Base-by-base conservation (phyloP, 345 rosid species). In the Rhizophora mangle region DNA sequence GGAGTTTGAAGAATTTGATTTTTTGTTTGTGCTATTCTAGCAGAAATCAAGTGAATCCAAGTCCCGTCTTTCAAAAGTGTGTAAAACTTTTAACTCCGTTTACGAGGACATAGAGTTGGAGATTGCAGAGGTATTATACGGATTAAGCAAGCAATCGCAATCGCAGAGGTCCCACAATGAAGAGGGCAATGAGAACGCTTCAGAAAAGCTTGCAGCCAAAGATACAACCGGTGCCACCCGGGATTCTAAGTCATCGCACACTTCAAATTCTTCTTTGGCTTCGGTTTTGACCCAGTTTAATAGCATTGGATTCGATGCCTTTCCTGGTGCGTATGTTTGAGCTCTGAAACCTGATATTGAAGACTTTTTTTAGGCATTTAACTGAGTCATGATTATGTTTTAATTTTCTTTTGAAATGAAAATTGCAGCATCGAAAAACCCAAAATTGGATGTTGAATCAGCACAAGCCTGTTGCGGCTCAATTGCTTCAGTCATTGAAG, bases 51-150 rank as follows among this genome's bases (percentile, higher is more conserved):
- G 64, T 69, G 81, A 83, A 74, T 57, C 82, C 21, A 82, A 73
- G 79, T 77, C 76, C 63, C 71, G 79, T 63, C 63, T 76, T 55
- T 82, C 83, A 0, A 81, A 82, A 71, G 65, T 63, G 49, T 74
- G 82, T 18, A 83, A 72, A 65, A 75, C 82, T 24, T 69, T 82
- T 5, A 77, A 69, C 57, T 63, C 83, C n/a, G 65, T 22, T 24
- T 59, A 86, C 65, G 85, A 86, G 19, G 87, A 81, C 68, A 69
- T 88, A 20, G 93, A 88, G 85, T 76, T 88, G 68, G 90, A 88
- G 72, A 82, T 88, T 31, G 93, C 93, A 0, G 87, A 88, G 74
- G 86, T 88, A 53, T 76, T 86, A 56, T 88, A 68, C 26, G 87
- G 87, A 11, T 58, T 88, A 57, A 82, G 19, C 78, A 84, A 76